Evolutionary conservation across 192 early-diverging fungal genomes (phyloP), one percentile per base, ranked within the genome.

Genomic region (Lunasporangiospora selenospora): DNA sequence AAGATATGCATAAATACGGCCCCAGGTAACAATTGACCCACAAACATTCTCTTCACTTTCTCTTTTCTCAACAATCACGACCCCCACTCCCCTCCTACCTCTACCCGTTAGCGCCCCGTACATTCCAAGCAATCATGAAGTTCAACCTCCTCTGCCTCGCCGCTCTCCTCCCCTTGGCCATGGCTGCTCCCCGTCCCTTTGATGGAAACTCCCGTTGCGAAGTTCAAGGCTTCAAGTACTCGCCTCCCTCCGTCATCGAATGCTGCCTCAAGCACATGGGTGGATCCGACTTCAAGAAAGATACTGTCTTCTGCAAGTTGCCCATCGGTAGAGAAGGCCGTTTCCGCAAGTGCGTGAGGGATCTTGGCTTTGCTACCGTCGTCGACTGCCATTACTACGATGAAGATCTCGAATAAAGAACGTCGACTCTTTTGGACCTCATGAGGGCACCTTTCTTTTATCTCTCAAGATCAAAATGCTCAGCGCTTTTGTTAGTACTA

Each of bases 251-350:
- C 34, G 19, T 67, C 49, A 51, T 12, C 12, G 50, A 67, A 15
- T 67, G 65, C 47, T 67, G 65, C 50, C 51, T 60, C 26, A 60
- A 46, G 40, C 51, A 59, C 41, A 59, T 40, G 26, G 65, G 65
- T 16, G 65, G 65, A 7, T 67, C 65, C 2, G 27, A 60, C 0
- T 60, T 59, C 3, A n/a, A 59, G 15, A 36, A 38, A 15, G 30
- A 27, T 12, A 19, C 37, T 23, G 13, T 67, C 2, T 29, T 12
- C 7, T 67, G 65, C 57, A 53, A 12, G 13, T 29, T 67, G 0
- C 65, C 56, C 18, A 59, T 67, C 27, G 5, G 11, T 1, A 39
- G 43, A 7, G 65, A 67, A 24, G 65, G 65, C 6, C 40, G 5
- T 5, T 53, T 67, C 13, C 31, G 65, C 19, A 67, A 67, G 43